Evolutionary conservation across 306 rosid genomes (phyloP).

Genomic region (Quercus mongolica): DNA sequence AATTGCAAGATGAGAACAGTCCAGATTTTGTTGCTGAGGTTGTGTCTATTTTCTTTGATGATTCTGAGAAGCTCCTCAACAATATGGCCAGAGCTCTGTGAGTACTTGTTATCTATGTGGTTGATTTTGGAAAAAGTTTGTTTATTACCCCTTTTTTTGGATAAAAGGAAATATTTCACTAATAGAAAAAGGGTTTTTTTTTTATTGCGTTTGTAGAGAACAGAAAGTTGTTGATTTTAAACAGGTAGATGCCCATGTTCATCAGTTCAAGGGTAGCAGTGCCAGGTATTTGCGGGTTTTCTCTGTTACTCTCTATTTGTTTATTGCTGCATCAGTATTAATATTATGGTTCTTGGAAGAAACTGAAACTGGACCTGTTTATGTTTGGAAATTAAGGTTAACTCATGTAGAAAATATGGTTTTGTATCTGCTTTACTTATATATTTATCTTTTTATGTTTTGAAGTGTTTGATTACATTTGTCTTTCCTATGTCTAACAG

Average conservation of each 20-base stretch:
- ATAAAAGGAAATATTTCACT: not conserved
- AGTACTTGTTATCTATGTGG: constrained; percentile 13
- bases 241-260: constrained; percentile 71
- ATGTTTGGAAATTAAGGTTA: not conserved
- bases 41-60: constrained; percentile 66
- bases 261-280: constrained; percentile 78
- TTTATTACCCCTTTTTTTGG: not conserved
- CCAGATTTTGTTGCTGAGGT: constrained; percentile 81
- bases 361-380: not conserved
- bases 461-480: not conserved
- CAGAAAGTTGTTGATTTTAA: constrained; percentile 58
- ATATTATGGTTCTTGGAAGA: not conserved
- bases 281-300: constrained; percentile 48
- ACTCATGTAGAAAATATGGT: not conserved
- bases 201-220: constrained; percentile 37
- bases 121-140: not conserved
- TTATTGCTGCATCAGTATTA: not conserved
- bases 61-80: constrained; percentile 62
- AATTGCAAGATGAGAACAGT: constrained; percentile 67
- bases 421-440: not conserved
- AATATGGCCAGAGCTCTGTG: constrained; percentile 59
- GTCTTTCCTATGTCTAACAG: constrained; percentile 28
- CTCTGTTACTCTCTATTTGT: not conserved
- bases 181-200: not conserved
- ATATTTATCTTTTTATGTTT: not conserved